Percentiles rank a stretch among this genome's conserved stretches.
Evolutionary conservation across 2,329 filamentous ascomycete species (phyloP).

Genomic region (Lecanicillium sp.): DNA sequence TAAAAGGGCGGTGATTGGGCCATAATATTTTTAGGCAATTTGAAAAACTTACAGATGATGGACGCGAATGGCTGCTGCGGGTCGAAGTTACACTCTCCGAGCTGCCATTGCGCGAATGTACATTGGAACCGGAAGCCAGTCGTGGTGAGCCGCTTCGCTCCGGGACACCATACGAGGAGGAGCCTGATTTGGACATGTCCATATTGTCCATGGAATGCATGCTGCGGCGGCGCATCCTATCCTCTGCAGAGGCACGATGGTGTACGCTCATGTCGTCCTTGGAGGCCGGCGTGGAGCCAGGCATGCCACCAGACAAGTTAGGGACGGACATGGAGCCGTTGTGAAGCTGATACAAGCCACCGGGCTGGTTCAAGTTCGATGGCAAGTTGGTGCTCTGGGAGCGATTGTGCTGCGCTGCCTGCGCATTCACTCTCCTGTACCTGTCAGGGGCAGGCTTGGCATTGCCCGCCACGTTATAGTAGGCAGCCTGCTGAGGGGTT

Average conservation of each 20-base stretch:
- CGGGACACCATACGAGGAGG: no score
- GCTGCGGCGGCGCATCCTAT: slow-evolving; percentile 74
- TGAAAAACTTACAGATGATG: slow-evolving; percentile 54
- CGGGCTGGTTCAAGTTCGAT: slow-evolving; percentile 12
- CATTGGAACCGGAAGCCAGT: slow-evolving; percentile 4
- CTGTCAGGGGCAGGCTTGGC: slow-evolving; percentile 60
- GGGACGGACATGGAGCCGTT: slow-evolving; percentile 25
- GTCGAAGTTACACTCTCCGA: slow-evolving; percentile 57
- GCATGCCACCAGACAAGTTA: slow-evolving; percentile 45
- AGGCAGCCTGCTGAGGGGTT: slow-evolving; percentile 33
- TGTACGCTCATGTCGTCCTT: slow-evolving; percentile 64
- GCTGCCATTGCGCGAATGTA: slow-evolving; percentile 45
- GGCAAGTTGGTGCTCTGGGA: slow-evolving; percentile 28
- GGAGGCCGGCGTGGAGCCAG: slow-evolving; percentile 35
- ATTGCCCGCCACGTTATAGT: slow-evolving; percentile 30
- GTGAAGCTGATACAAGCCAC: slow-evolving; percentile 21
- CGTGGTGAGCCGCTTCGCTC: no score
- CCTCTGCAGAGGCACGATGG: slow-evolving; percentile 51
- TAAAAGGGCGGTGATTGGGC: slow-evolving; percentile 15
- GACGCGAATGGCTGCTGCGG: slow-evolving; percentile 51
- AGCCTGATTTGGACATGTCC: slow-evolving; percentile 5
- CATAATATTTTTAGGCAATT: slow-evolving; percentile 10
- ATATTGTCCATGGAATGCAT: slow-evolving; percentile 54
- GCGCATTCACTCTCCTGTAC: slow-evolving; percentile 62
- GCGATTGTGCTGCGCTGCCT: slow-evolving; percentile 25